These are phyloP conservation scores for Tulasnella sp. DNA, from an alignment of 768 basidiomycete species.

Conservation along the genomic window DNA sequence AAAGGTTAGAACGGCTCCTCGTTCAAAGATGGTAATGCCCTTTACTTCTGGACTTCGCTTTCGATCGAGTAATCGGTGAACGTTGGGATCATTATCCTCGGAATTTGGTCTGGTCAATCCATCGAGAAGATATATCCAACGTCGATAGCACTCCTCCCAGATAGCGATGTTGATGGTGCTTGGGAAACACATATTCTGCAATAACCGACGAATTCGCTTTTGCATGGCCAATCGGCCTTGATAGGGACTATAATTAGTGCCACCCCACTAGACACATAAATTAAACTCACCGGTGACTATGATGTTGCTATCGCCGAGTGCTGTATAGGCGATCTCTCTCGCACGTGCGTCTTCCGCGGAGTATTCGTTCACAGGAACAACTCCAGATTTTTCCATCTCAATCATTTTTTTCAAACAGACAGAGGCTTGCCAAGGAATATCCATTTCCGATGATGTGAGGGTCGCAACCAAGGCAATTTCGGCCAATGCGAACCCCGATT, in stretches of 20 bases:
- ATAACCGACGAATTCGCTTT: conserved; percentile 62
- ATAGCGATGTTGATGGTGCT: conserved; percentile 61
- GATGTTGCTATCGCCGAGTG: conserved; percentile 53
- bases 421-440: conserved; percentile 56
- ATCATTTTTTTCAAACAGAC: conserved; percentile 57
- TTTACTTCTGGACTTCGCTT: conserved; percentile 9
- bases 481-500: conserved; percentile 50
- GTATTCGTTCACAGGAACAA: background rate
- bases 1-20: background rate
- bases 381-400: conserved; percentile 48
- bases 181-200: conserved; percentile 52
- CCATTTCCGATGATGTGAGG: conserved; percentile 55
- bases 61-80: background rate
- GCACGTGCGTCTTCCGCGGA: conserved; percentile 4
- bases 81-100: conserved; percentile 3
- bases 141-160: conserved; percentile 73
- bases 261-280: background rate
- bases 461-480: conserved; percentile 66
- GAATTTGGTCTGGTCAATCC: conserved; percentile 30
- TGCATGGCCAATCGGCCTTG: conserved; percentile 68
- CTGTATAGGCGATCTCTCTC: conserved; percentile 9
- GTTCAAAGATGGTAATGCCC: background rate
- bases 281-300: conserved; percentile 49
- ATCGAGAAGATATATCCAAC: conserved; percentile 59
- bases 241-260: background rate